Conservation (phyloP, 116 monocot genomes). For the Posidonia oceanica region DNA sequence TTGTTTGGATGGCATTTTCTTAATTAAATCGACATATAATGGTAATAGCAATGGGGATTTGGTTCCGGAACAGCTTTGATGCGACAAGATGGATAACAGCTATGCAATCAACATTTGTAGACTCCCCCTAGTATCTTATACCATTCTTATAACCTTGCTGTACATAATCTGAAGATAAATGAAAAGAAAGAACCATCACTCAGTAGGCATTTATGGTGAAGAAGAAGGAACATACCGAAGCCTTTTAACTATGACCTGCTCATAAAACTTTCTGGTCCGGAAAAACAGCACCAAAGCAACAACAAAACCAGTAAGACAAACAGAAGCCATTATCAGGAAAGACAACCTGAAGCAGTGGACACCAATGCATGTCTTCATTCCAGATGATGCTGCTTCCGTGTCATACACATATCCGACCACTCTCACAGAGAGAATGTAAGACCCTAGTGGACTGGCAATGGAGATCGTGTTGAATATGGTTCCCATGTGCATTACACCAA, state of each 20-base stretch:
- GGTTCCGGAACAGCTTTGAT: no score
- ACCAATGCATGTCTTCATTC: conserved; percentile 24
- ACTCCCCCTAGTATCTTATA: no score
- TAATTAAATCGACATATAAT: no score
- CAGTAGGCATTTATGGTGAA: no score
- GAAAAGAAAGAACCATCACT: no score
- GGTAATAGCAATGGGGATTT: no score
- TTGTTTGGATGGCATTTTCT: no score
- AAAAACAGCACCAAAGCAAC: conserved; percentile 28
- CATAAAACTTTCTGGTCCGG: conserved; percentile 45
- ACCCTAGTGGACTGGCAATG: conserved; percentile 51
- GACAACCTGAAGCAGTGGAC: conserved; percentile 59
- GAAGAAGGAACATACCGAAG: conserved; percentile 3
- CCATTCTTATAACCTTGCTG: no score
- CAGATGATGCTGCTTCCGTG: conserved; percentile 26
- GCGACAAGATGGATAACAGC: no score
- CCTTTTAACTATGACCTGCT: conserved; percentile 18
- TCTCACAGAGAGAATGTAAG: conserved; percentile 67
- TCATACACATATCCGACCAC: conserved; percentile 73
- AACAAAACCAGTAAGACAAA: conserved; percentile 27
- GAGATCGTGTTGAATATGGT: conserved; percentile 72
- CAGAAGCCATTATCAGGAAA: conserved; percentile 56
- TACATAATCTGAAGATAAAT: no score
- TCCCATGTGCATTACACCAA: conserved; percentile 64
- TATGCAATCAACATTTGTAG: no score